phyloP scores from a whole-genome alignment of 2,329 filamentous ascomycete genomes.

The Neofusicoccum kwambonambiense region DNA sequence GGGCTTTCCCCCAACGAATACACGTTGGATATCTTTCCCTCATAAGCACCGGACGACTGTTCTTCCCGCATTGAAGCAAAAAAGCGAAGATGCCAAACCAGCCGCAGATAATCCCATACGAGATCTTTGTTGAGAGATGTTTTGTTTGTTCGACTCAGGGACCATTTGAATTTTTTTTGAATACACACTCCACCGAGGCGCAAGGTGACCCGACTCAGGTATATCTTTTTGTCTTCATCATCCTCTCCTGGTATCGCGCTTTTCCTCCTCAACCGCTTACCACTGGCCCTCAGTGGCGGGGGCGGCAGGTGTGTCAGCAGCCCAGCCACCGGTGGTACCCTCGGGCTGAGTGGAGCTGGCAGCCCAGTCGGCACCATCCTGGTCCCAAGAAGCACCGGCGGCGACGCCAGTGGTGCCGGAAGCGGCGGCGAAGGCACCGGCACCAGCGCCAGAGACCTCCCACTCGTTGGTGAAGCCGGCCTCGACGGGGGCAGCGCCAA shows the following conservation, averaged over 20 bases:
- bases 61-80: conserved; percentile 7
- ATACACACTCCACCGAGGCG: conserved; percentile 18
- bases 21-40: conserved; percentile 95
- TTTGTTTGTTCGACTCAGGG: conserved; percentile 15
- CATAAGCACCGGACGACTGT: conserved; percentile 71
- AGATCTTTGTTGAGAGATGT: neutral
- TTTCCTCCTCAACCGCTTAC: conserved; percentile 37
- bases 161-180: conserved; percentile 17
- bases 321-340: conserved; percentile 55
- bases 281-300: conserved; percentile 39
- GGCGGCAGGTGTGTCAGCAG: conserved; percentile 37
- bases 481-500: conserved; percentile 75
- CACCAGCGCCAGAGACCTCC: conserved; percentile 69
- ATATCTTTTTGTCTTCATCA: conserved; percentile 11
- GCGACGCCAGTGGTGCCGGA: conserved; percentile 57
- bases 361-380: conserved; percentile 68
- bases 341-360: conserved; percentile 51
- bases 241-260: conserved; percentile 16
- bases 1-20: conserved; percentile 85
- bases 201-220: conserved; percentile 11
- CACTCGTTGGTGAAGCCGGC: conserved; percentile 80
- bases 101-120: neutral
- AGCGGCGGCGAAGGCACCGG: conserved; percentile 67
- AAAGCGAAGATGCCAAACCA: conserved; percentile 9
- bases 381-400: conserved; percentile 64